Evolutionary conservation across 192 early-diverging fungal species (phyloP).

Genomic region (Podila minutissima): DNA sequence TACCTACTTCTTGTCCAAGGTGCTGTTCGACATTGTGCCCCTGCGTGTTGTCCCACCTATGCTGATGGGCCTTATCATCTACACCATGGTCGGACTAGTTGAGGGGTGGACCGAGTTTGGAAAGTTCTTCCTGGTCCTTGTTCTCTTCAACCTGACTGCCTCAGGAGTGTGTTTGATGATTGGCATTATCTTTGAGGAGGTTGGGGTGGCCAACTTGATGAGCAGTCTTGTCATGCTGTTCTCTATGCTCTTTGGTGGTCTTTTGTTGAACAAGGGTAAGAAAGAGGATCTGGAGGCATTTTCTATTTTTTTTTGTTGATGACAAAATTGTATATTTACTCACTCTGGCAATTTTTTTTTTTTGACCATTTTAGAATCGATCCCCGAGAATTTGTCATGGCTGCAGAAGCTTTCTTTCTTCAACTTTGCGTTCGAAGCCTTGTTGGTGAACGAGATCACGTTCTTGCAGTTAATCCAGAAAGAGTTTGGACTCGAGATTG

Average conservation of each 20-base stretch:
- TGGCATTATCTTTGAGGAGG: conserved; percentile 69
- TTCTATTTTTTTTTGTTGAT: neutral
- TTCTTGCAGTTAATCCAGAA: conserved; percentile 82
- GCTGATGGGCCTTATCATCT: conserved; percentile 79
- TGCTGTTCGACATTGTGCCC: conserved; percentile 80
- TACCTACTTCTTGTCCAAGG: conserved; percentile 69
- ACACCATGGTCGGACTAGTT: conserved; percentile 84
- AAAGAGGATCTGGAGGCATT: neutral
- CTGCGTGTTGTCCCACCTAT: conserved; percentile 83
- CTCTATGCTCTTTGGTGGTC: conserved; percentile 90
- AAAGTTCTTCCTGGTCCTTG: conserved; percentile 78
- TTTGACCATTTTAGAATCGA: conserved; percentile 68
- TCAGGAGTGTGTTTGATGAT: conserved; percentile 82
- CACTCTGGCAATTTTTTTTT: neutral
- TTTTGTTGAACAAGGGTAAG: conserved; percentile 86
- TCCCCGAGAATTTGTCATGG: conserved; percentile 71
- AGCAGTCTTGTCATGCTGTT: conserved; percentile 86
- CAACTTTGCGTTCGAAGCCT: conserved; percentile 89
- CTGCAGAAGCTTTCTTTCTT: conserved; percentile 84
- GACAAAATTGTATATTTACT: neutral
- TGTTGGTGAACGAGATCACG: conserved; percentile 91
- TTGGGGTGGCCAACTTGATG: conserved; percentile 76
- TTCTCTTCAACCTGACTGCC: conserved; percentile 86
- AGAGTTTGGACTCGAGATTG: conserved; percentile 83
- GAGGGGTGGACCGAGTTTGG: conserved; percentile 63